Percentiles rank a stretch among this genome's conserved stretches.
phyloP scores from a whole-genome alignment of 2,329 filamentous ascomycete genomes.

The Fonsecaea pedrosoi region DNA sequence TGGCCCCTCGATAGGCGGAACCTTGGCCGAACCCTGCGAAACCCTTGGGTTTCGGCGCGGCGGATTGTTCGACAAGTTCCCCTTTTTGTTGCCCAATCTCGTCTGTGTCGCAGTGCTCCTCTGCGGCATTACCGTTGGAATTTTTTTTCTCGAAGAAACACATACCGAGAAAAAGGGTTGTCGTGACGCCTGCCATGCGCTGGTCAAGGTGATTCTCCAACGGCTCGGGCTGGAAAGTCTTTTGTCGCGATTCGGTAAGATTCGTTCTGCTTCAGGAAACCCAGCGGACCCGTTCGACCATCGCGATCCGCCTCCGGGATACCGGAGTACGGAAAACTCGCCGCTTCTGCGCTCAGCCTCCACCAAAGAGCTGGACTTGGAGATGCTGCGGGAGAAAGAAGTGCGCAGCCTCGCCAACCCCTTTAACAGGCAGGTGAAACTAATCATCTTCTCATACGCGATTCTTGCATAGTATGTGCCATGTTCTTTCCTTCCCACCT shows the following conservation, averaged over 20 bases:
- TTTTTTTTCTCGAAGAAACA: conserved; percentile 92
- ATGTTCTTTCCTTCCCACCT: background rate
- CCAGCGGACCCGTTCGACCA: conserved; percentile 50
- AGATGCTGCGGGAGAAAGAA: conserved; percentile 52
- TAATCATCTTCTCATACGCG: conserved; percentile 69
- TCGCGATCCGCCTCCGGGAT: conserved; percentile 70
- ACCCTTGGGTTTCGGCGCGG: conserved; percentile 71
- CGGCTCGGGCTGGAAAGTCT: conserved; percentile 8
- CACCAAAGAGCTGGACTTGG: conserved; percentile 46
- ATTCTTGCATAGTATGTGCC: conserved; percentile 81
- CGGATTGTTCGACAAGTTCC: conserved; percentile 82
- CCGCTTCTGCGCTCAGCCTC: conserved; percentile 53
- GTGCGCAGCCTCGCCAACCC: conserved; percentile 60
- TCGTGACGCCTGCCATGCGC: conserved; percentile 75
- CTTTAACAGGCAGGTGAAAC: conserved; percentile 82
- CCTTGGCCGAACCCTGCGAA: conserved; percentile 83
- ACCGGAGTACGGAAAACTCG: conserved; percentile 65
- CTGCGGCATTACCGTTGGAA: conserved; percentile 76
- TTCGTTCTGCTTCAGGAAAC: background rate
- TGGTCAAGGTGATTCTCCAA: conserved; percentile 72
- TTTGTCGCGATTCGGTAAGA: background rate
- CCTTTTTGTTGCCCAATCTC: conserved; percentile 91
- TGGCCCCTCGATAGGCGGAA: conserved; percentile 88
- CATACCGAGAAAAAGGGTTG: conserved; percentile 80
- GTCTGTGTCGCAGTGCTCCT: conserved; percentile 81